These are phyloP conservation scores for Phytophthora pini DNA, from an alignment of 352 stramenopile species.

Conservation along the genomic window DNA sequence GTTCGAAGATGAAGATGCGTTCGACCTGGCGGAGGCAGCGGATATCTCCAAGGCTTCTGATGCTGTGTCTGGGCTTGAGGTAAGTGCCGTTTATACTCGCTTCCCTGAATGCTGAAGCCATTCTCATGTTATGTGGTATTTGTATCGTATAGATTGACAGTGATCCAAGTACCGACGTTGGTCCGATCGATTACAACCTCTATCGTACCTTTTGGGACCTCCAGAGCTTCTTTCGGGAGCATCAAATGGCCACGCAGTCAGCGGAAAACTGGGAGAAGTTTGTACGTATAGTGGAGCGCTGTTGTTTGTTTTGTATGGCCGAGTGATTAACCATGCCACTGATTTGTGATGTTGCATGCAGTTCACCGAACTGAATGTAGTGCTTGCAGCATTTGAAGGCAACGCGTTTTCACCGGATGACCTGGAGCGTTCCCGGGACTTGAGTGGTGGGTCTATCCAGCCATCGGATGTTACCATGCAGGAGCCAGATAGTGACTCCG, in stretches of 20 bases:
- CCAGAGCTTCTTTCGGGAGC: constrained; percentile 87
- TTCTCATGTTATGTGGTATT: constrained; percentile 5
- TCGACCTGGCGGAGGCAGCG: constrained; percentile 64
- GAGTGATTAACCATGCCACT: constrained; percentile 7
- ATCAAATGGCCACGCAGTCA: constrained; percentile 67
- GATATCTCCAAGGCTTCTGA: constrained; percentile 50
- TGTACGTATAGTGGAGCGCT: constrained; percentile 53
- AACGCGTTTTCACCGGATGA: constrained; percentile 88
- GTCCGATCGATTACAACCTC: constrained; percentile 90
- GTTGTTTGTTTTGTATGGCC: not conserved
- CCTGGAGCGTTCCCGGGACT: constrained; percentile 68
- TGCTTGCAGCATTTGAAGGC: constrained; percentile 84
- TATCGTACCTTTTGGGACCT: constrained; percentile 93
- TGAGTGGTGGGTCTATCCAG: constrained; percentile 31
- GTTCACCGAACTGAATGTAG: constrained; percentile 79
- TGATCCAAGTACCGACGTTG: constrained; percentile 46
- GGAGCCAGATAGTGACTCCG: constrained; percentile 14
- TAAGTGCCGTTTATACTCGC: constrained; percentile 18
- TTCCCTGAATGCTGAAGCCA: not conserved
- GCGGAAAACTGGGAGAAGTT: constrained; percentile 82
- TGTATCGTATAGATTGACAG: constrained; percentile 52
- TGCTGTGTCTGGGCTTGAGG: constrained; percentile 35
- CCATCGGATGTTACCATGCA: constrained; percentile 29
- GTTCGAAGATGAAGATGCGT: constrained; percentile 83
- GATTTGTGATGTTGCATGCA: constrained; percentile 25